Evolutionary conservation across 148 eudicot species (phyloP).

Genomic region (Chenopodium album): DNA sequence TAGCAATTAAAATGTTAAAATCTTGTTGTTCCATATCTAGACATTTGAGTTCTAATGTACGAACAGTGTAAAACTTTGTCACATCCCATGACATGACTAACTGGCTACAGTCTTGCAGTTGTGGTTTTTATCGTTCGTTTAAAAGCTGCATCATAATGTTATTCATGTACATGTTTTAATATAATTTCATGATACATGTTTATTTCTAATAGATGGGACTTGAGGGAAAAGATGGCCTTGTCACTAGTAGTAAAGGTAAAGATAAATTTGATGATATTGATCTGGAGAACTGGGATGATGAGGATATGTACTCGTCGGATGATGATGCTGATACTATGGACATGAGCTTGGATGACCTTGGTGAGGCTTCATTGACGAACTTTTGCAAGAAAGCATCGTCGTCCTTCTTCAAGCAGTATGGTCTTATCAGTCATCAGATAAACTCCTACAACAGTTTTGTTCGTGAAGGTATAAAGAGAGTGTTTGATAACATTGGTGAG

Average conservation of each 20-base stretch:
- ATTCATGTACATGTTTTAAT: background rate
- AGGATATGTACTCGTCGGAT: constrained; percentile 32
- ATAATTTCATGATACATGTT: background rate
- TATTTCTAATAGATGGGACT: constrained; percentile 27
- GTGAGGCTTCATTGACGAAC: constrained; percentile 42
- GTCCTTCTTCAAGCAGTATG: constrained; percentile 68
- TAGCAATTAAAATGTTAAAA: too few relatives aligned
- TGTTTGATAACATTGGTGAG: constrained; percentile 67
- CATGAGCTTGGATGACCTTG: constrained; percentile 41
- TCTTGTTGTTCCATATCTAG: background rate
- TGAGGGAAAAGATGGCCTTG: constrained; percentile 43
- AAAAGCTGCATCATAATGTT: background rate
- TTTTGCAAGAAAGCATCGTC: constrained; percentile 71
- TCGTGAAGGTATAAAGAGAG: constrained; percentile 55
- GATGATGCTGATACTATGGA: constrained; percentile 44
- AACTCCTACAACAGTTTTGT: constrained; percentile 83
- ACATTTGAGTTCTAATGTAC: background rate
- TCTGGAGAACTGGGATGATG: constrained; percentile 44
- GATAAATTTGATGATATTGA: constrained; percentile 35
- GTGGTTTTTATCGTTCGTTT: background rate
- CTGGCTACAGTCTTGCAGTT: background rate
- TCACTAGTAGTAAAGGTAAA: constrained; percentile 44
- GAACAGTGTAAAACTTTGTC: too few relatives aligned
- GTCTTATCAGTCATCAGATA: constrained; percentile 83
- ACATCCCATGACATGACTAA: background rate